Evolutionary conservation across 1,139 yeast species (phyloP).

Genomic region (Saccharomyces hybrid): DNA sequence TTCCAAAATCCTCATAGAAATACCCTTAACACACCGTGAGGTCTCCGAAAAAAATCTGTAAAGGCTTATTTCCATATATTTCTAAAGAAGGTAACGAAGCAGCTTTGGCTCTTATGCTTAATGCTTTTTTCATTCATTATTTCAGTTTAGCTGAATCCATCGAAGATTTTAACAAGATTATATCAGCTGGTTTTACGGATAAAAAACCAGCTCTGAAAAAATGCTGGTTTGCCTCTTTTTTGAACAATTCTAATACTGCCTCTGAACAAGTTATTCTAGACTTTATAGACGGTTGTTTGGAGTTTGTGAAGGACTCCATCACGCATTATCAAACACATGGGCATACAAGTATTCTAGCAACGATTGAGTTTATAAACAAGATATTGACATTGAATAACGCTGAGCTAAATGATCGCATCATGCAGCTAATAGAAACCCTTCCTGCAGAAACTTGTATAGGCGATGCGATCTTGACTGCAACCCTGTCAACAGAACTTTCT

Average conservation of each 20-base stretch:
- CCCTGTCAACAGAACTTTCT: constrained; percentile 17
- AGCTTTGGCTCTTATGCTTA: constrained; percentile 46
- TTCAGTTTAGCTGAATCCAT: constrained; percentile 18
- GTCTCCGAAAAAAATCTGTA: constrained; percentile 37
- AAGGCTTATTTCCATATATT: constrained; percentile 44
- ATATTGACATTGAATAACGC: constrained; percentile 6
- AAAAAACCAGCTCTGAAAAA: constrained; percentile 56
- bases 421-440: constrained; percentile 10
- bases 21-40: constrained; percentile 26
- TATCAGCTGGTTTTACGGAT: constrained; percentile 55
- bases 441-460: constrained; percentile 18
- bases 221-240: constrained; percentile 52
- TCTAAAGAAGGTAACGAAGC: constrained; percentile 70
- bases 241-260: constrained; percentile 30
- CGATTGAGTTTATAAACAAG: constrained; percentile 18
- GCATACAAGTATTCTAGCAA: constrained; percentile 19
- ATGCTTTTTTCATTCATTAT: constrained; percentile 43
- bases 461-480: constrained; percentile 16
- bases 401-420: constrained; percentile 9
- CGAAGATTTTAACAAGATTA: constrained; percentile 22
- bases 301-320: constrained; percentile 11
- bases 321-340: constrained; percentile 17
- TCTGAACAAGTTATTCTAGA: constrained; percentile 34
- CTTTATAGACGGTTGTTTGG: constrained; percentile 31
- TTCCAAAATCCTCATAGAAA: constrained; percentile 36